Evolutionary conservation across 495 filamentous ascomycete species (phyloP), one percentile per base, ranked within the genome.

Genomic region (Hypoxylon perforatum): DNA sequence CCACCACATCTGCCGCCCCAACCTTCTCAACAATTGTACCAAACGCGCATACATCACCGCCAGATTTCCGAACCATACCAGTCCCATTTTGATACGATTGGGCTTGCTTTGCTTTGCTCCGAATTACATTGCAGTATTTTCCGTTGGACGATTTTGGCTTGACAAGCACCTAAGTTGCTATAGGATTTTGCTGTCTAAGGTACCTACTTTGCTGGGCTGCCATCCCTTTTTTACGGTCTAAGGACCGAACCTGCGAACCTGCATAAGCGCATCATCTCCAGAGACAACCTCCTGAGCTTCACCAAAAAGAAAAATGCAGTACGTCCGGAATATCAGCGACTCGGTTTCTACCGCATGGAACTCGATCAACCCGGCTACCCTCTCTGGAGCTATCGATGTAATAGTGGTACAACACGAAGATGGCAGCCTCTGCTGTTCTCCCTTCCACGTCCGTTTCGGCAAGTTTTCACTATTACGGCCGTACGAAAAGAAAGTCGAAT

Each of bases 311-410:
- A n/a, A 9, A 33, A 99, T 99, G 95, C 93, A 99, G 83, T 98
- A 98, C 91, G 94, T 98, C 68, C 87, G 95, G 53, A 96, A 92
- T 78, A 88, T 97, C 70, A 93, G 92, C 76, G 93, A 94, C 72
- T 96, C 95, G 35, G 93, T 98, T 68, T 96, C 93, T 36, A 97
- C 96, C 81, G 95, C 95, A 74, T 99, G 95, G 95, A 98, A 98
- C 77, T 97, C 93, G 5, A 97, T 99, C 82, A 99, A 99, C 77
- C 95, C 96, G 35, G 93, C 95, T 23, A 99, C 95, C 18, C 83
- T 98, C 52, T 96, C 92, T 79, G 96, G 95, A 64, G 95, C 95
- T 66, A 97, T 99, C 78, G 95, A 99, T 80, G 95, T 99, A 59
- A 96, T 99, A 67, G 96, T 99, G 25, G 94, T 99, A 46, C 93